These are phyloP conservation scores for Alternaria alternata DNA, from an alignment of 2,329 filamentous ascomycete species.

Conservation along the genomic window DNA sequence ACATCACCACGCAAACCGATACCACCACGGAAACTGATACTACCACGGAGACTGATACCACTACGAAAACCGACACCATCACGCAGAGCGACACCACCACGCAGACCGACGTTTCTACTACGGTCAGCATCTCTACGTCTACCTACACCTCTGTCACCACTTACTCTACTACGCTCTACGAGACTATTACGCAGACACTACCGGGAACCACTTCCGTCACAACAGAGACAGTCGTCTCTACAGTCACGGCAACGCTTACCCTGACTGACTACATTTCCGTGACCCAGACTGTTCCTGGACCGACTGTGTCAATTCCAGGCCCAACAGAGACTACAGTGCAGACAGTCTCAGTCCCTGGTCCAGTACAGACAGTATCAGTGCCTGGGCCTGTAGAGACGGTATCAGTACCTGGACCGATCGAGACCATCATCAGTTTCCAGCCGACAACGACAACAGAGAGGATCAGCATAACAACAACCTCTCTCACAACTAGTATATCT, in stretches of 20 bases:
- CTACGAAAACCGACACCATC: background rate
- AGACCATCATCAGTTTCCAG: slow-evolving; percentile 8
- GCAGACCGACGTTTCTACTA: slow-evolving; percentile 24
- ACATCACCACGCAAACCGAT: slow-evolving; percentile 13
- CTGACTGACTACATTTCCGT: slow-evolving; percentile 13
- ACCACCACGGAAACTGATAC: background rate
- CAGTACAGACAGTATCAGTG: background rate
- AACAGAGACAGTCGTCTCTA: slow-evolving; percentile 23
- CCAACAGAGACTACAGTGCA: slow-evolving; percentile 17
- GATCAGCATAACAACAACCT: slow-evolving; percentile 9
- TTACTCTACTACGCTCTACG: slow-evolving; percentile 8
- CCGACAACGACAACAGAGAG: slow-evolving; percentile 13
- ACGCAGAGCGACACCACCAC: slow-evolving; percentile 3
- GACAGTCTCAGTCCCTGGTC: background rate
- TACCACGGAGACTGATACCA: background rate
- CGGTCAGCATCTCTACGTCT: slow-evolving; percentile 27
- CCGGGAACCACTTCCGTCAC: slow-evolving; percentile 17
- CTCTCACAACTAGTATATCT: slow-evolving; percentile 7
- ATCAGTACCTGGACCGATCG: background rate
- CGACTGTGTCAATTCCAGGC: slow-evolving; percentile 22
- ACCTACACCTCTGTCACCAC: slow-evolving; percentile 24
- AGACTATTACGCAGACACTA: slow-evolving; percentile 9
- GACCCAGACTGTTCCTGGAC: slow-evolving; percentile 11
- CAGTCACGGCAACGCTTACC: slow-evolving; percentile 15
- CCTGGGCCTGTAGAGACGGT: slow-evolving; percentile 5